Evolutionary conservation across 2,329 filamentous ascomycete species (phyloP), one percentile per base, ranked within the genome.

Genomic region (Penicillium digitatum): DNA sequence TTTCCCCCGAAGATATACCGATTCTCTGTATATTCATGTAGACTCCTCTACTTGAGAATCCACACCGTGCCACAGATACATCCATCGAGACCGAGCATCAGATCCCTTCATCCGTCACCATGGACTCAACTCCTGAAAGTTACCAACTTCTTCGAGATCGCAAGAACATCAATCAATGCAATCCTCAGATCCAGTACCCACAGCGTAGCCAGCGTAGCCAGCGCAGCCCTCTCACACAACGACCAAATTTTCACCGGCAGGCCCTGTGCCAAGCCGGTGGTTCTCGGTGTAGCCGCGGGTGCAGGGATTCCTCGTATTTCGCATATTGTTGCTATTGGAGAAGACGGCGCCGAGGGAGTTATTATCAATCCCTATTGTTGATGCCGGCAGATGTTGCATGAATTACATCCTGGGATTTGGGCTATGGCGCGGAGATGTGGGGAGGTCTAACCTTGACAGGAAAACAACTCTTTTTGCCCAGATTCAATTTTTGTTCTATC

Each of bases 181-280:
- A 63, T 65, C 35, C 61, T 59, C 1, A 38, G 45, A 12, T 61
- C 61, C 7, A 59, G 61, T 18, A 54, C 45, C 24, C 53, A 65
- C 52, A 62, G 58, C 45, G 58, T 64, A 16, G 52, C 57, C 52
- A 62, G 58, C 45, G 58, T 64, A 16, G 52, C 57, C 35, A 59
- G 56, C 38, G 52, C 63, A 34, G 58, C 57, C 12, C 52, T 65
- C n/a, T 55, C 58, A 7, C 35, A 37, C 12, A 48, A 59, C 16
- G 62, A 59, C n/a, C 59, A 58, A 29, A 38, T 62, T 27, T 66
- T 60, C 55, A 59, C 62, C 0, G 64, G 60, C 10, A 66, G 67
- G 2, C 67, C 66, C 20, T 69, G 66, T 52, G 67, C 67, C 10
- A 65, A 69, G 39, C 60, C 69, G 11, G 67, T 68, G 18, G 63